Evolutionary conservation across 345 rosid species (phyloP).

Genomic region (Clausena lansium): DNA sequence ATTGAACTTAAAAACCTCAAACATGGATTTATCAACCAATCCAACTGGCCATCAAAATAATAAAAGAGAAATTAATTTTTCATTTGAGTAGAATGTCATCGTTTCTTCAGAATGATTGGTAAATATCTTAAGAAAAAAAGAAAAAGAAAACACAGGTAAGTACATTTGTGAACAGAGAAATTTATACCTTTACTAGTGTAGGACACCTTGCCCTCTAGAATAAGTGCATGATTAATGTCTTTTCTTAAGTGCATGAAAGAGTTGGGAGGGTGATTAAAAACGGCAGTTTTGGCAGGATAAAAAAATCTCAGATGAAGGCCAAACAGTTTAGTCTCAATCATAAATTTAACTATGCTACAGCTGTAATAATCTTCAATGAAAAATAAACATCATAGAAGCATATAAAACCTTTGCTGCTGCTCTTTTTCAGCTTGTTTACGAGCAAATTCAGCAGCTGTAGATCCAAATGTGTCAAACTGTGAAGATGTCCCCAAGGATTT

Average conservation of each 20-base stretch:
- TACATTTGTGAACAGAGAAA: background rate
- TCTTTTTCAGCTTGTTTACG: constrained; percentile 90
- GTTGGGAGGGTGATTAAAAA: background rate
- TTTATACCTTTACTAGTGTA: background rate
- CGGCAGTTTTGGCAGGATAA: background rate
- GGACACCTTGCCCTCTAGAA: background rate
- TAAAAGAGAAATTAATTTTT: background rate
- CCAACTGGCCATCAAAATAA: background rate
- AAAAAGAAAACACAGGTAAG: background rate
- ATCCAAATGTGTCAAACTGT: constrained; percentile 97
- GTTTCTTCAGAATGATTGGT: background rate
- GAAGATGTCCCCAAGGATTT: constrained; percentile 63
- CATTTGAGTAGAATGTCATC: background rate
- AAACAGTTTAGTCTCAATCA: background rate
- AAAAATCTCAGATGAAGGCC: background rate
- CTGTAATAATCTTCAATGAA: constrained; percentile 9
- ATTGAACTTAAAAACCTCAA: background rate
- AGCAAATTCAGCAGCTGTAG: constrained; percentile 82
- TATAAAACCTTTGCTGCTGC: constrained; percentile 66
- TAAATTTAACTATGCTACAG: constrained; percentile 13
- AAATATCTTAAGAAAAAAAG: background rate
- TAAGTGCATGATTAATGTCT: too few species aligned
- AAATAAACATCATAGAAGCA: constrained; percentile 17
- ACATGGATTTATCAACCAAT: background rate
- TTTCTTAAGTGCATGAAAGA: background rate